Conservation (phyloP, 345 rosid species). For the Camelina hispida region DNA sequence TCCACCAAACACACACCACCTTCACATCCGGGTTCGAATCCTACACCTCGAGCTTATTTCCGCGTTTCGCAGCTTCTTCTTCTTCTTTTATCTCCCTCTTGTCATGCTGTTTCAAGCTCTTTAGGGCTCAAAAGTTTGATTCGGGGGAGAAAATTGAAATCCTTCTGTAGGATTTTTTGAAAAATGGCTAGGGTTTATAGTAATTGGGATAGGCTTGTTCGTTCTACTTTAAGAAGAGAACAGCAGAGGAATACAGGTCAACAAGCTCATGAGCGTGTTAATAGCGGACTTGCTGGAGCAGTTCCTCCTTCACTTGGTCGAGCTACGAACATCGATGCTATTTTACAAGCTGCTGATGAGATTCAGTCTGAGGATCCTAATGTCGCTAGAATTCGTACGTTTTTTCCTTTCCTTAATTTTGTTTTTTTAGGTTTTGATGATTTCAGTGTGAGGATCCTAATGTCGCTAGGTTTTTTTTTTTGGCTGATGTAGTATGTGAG, state of each 20-base stretch:
- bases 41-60: constrained; percentile 15
- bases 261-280: constrained; percentile 60
- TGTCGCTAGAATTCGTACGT: constrained; percentile 83
- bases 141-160: constrained; percentile 34
- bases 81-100: neutral
- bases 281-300: constrained; percentile 81
- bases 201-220: constrained; percentile 88
- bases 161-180: constrained; percentile 34
- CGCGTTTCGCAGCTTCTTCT: constrained; percentile 6
- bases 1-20: constrained; percentile 40
- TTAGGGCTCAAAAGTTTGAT: constrained; percentile 22
- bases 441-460: too few species aligned
- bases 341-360: constrained; percentile 95
- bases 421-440: neutral
- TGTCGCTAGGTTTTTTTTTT: neutral
- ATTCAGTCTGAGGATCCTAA: constrained; percentile 81
- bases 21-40: constrained; percentile 36
- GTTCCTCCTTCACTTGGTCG: constrained; percentile 91
- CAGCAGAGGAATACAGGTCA: constrained; percentile 67
- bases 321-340: constrained; percentile 82
- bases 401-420: neutral
- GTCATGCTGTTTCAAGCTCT: constrained; percentile 22
- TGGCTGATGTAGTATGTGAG: constrained; percentile 73
- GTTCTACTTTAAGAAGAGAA: constrained; percentile 86
- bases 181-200: constrained; percentile 68